These are phyloP conservation scores for Dactylellina cionopaga DNA, from an alignment of 2,329 filamentous ascomycete genomes.

Conservation along the genomic window DNA sequence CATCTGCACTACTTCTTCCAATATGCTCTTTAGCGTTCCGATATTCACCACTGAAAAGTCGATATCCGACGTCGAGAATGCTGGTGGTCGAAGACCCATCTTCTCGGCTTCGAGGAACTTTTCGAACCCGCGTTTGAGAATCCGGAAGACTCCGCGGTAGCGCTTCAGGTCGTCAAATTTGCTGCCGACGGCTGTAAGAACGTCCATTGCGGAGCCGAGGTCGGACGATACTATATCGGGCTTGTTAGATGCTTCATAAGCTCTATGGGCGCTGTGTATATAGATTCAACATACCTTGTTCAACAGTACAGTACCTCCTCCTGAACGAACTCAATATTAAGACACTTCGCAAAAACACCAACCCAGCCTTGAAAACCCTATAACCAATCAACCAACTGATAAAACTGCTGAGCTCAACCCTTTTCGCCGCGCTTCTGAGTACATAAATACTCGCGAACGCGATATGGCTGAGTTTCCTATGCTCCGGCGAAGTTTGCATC, in stretches of 20 bases:
- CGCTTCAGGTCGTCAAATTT: slow-evolving; percentile 52
- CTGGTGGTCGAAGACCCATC: slow-evolving; percentile 40
- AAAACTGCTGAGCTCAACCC: slow-evolving; percentile 46
- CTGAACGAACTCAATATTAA: slow-evolving; percentile 43
- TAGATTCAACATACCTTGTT: slow-evolving; percentile 41
- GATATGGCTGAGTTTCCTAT: slow-evolving; percentile 46
- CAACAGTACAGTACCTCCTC: slow-evolving; percentile 51
- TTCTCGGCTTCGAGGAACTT: slow-evolving; percentile 51
- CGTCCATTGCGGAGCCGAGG: slow-evolving; percentile 49
- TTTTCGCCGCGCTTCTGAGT: slow-evolving; percentile 41
- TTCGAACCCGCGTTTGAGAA: slow-evolving; percentile 47
- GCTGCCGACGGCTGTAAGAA: slow-evolving; percentile 40
- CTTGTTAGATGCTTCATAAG: background rate
- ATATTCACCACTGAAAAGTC: slow-evolving; percentile 50
- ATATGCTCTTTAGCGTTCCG: slow-evolving; percentile 36
- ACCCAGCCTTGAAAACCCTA: slow-evolving; percentile 48
- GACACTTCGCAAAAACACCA: slow-evolving; percentile 46
- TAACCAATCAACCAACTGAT: slow-evolving; percentile 50
- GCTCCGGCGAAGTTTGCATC: slow-evolving; percentile 33
- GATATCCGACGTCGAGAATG: slow-evolving; percentile 41
- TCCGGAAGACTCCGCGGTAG: slow-evolving; percentile 47
- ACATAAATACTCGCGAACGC: slow-evolving; percentile 52
- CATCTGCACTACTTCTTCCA: slow-evolving; percentile 50
- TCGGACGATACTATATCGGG: slow-evolving; percentile 35
- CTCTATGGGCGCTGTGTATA: no score